These are phyloP conservation scores for Tricholoma sp. DNA, from an alignment of 768 basidiomycete species.

Conservation along the genomic window DNA sequence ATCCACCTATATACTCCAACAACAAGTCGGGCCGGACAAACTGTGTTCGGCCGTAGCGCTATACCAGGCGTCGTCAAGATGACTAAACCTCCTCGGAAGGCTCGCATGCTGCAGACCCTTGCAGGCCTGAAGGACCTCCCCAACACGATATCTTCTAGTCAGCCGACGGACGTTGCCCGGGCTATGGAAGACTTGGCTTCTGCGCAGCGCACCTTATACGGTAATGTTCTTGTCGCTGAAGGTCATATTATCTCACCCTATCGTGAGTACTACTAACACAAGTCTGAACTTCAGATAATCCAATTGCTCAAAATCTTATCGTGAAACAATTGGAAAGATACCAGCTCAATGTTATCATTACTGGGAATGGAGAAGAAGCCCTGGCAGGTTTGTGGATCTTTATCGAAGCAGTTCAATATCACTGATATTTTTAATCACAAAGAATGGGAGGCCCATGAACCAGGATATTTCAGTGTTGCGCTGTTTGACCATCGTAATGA, in stretches of 20 bases:
- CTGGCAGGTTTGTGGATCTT: conserved; percentile 35
- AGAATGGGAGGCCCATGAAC: conserved; percentile 68
- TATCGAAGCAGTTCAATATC: not conserved
- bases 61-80: conserved; percentile 57
- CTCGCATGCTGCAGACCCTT: conserved; percentile 55
- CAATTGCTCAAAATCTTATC: conserved; percentile 61
- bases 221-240: conserved; percentile 70
- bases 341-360: conserved; percentile 55
- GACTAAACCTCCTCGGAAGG: conserved; percentile 65
- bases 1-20: conserved; percentile 72
- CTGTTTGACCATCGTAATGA: conserved; percentile 70
- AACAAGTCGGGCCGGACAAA: conserved; percentile 48
- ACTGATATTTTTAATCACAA: not conserved
- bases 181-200: conserved; percentile 42
- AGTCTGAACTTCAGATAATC: conserved; percentile 46
- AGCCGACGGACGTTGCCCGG: conserved; percentile 32
- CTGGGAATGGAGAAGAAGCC: conserved; percentile 66
- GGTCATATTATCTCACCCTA: conserved; percentile 28
- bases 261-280: not conserved
- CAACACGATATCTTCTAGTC: conserved; percentile 33
- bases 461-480: conserved; percentile 65
- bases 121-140: conserved; percentile 53
- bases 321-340: conserved; percentile 63
- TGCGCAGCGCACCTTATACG: conserved; percentile 52
- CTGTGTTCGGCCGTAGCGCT: conserved; percentile 43